Evolutionary conservation across 73 alveolate genomes (phyloP), one percentile per base, ranked within the genome.

Genomic region (Tetrahymena borealis): DNA sequence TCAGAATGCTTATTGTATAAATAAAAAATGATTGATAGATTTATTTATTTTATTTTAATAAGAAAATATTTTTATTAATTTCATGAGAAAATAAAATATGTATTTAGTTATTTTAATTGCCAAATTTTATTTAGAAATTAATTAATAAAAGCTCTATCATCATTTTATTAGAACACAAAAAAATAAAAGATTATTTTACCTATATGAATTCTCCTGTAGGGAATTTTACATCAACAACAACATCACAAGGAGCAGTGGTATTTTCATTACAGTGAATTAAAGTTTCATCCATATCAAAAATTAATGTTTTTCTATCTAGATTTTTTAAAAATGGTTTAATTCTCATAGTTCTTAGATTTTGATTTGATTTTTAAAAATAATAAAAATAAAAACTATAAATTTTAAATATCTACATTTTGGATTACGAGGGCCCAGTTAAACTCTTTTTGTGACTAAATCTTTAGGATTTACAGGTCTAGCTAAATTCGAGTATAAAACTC

Each of bases 231-330:
- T 96, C 95, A 42, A 98, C 78, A 20, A 95, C 90, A 40, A 96
- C 91, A 78, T 98, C 98, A 10, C 97, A 96, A 16, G 90, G 79
- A 10, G 90, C 94, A 90, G 93, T 78, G 90, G 93, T 91, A 94
- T 94, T 97, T 77, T 98, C 98, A 94, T 94, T 96, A 39, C 99
- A 97, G 93, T 98, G 99, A 32, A 98, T 95, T 60, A 98, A 94
- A 32, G 99, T 98, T 95, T 98, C 99, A 94, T 98, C 99, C 93
- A 98, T 93, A 95, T 98, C 99, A 95, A 98, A 98, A 11, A 96
- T 94, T 31, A 95, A 91, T 15, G 96, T 91, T 38, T 96, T 96
- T 90, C 93, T 91, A 36, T 39, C 94, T 92, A 60, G n/a, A n/a
- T n/a, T n/a, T 41, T 12, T 39, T 85, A 12, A 93, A 28, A 39